These are phyloP conservation scores for Skeletonema tropicum DNA, from an alignment of 108 stramenopile species.

Conservation along the genomic window DNA sequence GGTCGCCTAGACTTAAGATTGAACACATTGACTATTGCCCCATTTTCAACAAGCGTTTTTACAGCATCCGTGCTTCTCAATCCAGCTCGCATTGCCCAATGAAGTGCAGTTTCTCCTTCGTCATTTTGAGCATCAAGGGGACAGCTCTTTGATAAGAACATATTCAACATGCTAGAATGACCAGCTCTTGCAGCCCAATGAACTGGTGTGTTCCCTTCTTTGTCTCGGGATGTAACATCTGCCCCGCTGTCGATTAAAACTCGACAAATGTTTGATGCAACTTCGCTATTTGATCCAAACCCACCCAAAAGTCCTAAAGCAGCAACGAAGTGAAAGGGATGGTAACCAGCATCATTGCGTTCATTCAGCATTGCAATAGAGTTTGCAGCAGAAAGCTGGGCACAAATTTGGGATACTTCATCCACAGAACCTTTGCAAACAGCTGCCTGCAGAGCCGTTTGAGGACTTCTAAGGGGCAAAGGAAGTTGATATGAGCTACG, in stretches of 20 bases:
- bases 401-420: slow-evolving; percentile 47
- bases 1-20: slow-evolving; percentile 75
- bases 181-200: slow-evolving; percentile 90
- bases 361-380: slow-evolving; percentile 39
- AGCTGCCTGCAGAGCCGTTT: slow-evolving; percentile 68
- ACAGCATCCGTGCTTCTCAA: slow-evolving; percentile 54
- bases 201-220: slow-evolving; percentile 73
- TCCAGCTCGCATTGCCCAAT: slow-evolving; percentile 88
- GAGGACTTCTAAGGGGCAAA: slow-evolving; percentile 26
- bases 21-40: slow-evolving; percentile 66
- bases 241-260: slow-evolving; percentile 61
- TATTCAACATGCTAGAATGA: slow-evolving; percentile 59
- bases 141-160: slow-evolving; percentile 67
- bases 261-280: slow-evolving; percentile 56
- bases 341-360: slow-evolving; percentile 62
- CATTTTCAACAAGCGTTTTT: slow-evolving; percentile 69
- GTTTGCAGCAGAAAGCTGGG: slow-evolving; percentile 29
- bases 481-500: slow-evolving; percentile 11
- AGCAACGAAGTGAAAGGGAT: slow-evolving; percentile 74
- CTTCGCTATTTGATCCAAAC: slow-evolving; percentile 33
- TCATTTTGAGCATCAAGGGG: slow-evolving; percentile 79
- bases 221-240: slow-evolving; percentile 62
- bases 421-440: slow-evolving; percentile 70
- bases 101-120: slow-evolving; percentile 81
- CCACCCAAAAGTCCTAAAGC: slow-evolving; percentile 61